Evolutionary conservation across 352 stramenopile genomes (phyloP).

Genomic region (Pythium aquatile): DNA sequence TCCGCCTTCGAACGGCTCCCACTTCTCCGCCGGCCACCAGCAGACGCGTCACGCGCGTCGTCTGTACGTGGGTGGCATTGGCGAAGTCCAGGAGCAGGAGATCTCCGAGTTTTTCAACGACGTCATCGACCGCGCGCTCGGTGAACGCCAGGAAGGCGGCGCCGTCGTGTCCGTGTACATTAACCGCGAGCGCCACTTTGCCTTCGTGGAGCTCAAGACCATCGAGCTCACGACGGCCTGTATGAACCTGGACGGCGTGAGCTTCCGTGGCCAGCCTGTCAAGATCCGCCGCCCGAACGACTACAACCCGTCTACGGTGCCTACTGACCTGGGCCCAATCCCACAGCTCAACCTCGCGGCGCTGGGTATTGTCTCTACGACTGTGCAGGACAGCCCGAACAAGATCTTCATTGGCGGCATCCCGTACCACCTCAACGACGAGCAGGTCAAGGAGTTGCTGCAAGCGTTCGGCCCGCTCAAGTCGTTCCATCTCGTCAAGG

Average conservation of each 20-base stretch:
- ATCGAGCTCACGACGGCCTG: conserved; percentile 96
- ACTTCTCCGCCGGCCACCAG: conserved; percentile 45
- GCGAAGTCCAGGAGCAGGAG: conserved; percentile 80
- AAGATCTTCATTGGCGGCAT: conserved; percentile 99
- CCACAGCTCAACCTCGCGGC: conserved; percentile 87
- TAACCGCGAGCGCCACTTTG: conserved; percentile 95
- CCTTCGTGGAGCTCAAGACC: conserved; percentile 97
- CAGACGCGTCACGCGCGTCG: conserved; percentile 95
- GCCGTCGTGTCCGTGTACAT: conserved; percentile 92
- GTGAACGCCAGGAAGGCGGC: conserved; percentile 69
- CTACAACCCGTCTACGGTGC: conserved; percentile 93
- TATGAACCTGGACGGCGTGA: conserved; percentile 95
- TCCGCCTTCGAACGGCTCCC: conserved; percentile 24
- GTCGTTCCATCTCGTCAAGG: conserved; percentile 97
- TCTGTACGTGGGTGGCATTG: conserved; percentile 96
- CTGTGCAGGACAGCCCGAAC: conserved; percentile 95
- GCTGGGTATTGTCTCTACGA: conserved; percentile 94
- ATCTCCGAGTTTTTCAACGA: conserved; percentile 92
- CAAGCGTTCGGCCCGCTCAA: conserved; percentile 93
- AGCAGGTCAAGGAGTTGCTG: conserved; percentile 94
- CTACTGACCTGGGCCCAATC: conserved; percentile 83
- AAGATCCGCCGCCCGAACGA: conserved; percentile 98
- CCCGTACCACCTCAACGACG: conserved; percentile 96
- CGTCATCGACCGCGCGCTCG: conserved; percentile 85
- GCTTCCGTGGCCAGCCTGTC: conserved; percentile 92